phyloP scores from a whole-genome alignment of 805 yeast species.

The Ascoidea asiatica region DNA sequence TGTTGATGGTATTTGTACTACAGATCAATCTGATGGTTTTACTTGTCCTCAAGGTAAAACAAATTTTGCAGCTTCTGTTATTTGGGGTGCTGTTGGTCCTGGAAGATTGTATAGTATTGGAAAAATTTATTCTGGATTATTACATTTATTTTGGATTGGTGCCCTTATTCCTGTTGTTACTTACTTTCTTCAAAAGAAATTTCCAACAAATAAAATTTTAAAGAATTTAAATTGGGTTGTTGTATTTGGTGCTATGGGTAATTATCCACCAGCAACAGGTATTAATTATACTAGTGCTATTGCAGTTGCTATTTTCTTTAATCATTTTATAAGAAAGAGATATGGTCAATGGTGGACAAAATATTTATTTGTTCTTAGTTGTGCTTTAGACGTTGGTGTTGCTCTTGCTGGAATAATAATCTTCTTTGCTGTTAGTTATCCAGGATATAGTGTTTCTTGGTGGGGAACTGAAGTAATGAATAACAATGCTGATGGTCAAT shows the following conservation, averaged over 20 bases:
- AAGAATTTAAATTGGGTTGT: constrained; percentile 46
- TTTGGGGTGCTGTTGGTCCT: constrained; percentile 56
- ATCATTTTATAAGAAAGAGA: constrained; percentile 28
- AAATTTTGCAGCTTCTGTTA: constrained; percentile 36
- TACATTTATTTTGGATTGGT: constrained; percentile 49
- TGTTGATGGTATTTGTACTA: constrained; percentile 27
- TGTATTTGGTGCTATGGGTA: constrained; percentile 35
- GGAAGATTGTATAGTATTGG: constrained; percentile 33
- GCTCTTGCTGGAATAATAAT: constrained; percentile 39
- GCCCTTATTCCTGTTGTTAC: too few relatives aligned
- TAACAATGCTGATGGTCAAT: constrained; percentile 14
- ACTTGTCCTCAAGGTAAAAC: constrained; percentile 31
- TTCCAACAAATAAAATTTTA: constrained; percentile 21
- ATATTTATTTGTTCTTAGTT: too few relatives aligned
- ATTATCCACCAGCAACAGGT: constrained; percentile 66
- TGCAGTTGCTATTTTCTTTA: constrained; percentile 19
- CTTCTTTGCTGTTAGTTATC: constrained; percentile 34
- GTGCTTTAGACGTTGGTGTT: constrained; percentile 41
- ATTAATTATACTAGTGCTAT: background rate
- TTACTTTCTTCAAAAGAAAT: constrained; percentile 20
- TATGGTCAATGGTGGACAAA: constrained; percentile 46
- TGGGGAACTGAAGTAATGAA: constrained; percentile 45
- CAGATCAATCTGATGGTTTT: constrained; percentile 28
- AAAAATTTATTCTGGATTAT: constrained; percentile 34
- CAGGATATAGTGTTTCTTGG: constrained; percentile 28